Conservation (phyloP, 495 filamentous ascomycete species). For the Penicillium herquei region DNA sequence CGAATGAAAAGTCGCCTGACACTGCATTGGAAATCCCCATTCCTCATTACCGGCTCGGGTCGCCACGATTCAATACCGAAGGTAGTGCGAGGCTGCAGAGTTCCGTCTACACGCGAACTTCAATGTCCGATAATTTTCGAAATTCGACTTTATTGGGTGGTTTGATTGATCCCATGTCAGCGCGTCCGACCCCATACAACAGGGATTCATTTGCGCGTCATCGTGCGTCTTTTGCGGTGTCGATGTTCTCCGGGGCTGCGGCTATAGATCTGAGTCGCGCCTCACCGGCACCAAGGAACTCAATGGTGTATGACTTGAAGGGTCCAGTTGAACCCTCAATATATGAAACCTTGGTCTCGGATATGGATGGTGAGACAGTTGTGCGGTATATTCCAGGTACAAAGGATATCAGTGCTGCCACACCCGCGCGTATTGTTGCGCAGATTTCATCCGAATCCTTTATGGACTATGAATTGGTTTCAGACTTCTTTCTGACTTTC, state of each 20-base stretch:
- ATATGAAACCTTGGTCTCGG: constrained; percentile 73
- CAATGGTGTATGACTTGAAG: constrained; percentile 43
- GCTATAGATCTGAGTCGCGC: constrained; percentile 36
- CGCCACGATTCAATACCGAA: constrained; percentile 73
- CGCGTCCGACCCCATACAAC: constrained; percentile 20
- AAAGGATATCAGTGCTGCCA: constrained; percentile 82
- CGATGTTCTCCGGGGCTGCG: constrained; percentile 47
- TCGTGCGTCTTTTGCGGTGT: constrained; percentile 38
- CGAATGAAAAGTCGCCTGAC: constrained; percentile 52
- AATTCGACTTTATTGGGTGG: constrained; percentile 43
- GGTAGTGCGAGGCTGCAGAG: constrained; percentile 80
- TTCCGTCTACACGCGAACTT: constrained; percentile 59
- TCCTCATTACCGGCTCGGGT: constrained; percentile 81
- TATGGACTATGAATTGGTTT: constrained; percentile 95
- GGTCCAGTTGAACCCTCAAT: constrained; percentile 57
- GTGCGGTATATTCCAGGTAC: constrained; percentile 76
- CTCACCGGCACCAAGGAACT: constrained; percentile 32
- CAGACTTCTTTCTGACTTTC: constrained; percentile 97
- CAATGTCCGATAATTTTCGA: constrained; percentile 53
- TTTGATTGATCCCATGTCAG: constrained; percentile 22
- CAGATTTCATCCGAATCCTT: constrained; percentile 96
- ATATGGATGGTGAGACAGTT: constrained; percentile 73
- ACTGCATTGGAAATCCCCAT: constrained; percentile 76
- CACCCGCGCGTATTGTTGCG: constrained; percentile 88
- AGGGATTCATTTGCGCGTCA: constrained; percentile 25